Evolutionary conservation across 2,329 filamentous ascomycete genomes (phyloP).

Genomic region (Arachnopeziza araneosa): DNA sequence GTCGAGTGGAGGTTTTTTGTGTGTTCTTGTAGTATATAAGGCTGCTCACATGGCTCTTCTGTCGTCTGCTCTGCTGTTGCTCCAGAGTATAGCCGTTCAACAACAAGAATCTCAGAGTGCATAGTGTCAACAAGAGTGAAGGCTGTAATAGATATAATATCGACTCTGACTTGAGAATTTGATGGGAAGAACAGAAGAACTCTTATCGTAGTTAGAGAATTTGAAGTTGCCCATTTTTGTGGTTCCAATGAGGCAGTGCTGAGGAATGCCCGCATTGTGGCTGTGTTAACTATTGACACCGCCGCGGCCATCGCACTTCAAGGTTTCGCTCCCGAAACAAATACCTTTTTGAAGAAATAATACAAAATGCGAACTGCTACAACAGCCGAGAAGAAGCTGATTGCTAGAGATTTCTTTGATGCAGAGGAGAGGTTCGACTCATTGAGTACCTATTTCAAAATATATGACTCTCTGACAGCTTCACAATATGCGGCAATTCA

Average conservation of each 20-base stretch:
- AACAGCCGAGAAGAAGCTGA: not conserved
- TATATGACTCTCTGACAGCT: slow-evolving; percentile 4
- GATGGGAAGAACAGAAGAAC: too few species aligned
- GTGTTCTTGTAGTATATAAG: not conserved
- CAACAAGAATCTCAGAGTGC: not conserved
- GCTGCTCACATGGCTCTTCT: not conserved
- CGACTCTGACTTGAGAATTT: too few species aligned
- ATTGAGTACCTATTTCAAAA: not conserved
- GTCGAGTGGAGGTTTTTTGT: not conserved
- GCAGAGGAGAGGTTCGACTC: not conserved
- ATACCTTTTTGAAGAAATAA: not conserved
- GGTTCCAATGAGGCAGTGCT: too few species aligned
- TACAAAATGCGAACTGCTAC: not conserved
- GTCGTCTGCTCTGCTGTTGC: not conserved
- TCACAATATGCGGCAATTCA: not conserved
- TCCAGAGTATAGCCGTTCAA: not conserved
- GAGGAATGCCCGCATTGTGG: too few species aligned
- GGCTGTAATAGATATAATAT: too few species aligned
- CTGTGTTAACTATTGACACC: too few species aligned
- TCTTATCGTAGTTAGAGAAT: too few species aligned
- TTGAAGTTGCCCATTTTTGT: too few species aligned
- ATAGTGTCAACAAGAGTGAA: too few species aligned
- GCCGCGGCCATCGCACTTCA: not conserved
- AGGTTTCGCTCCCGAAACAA: not conserved
- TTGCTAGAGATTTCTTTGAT: not conserved